Base-by-base conservation (phyloP, 108 stramenopile genomes). In the Nannochloropsis gaditana region DNA sequence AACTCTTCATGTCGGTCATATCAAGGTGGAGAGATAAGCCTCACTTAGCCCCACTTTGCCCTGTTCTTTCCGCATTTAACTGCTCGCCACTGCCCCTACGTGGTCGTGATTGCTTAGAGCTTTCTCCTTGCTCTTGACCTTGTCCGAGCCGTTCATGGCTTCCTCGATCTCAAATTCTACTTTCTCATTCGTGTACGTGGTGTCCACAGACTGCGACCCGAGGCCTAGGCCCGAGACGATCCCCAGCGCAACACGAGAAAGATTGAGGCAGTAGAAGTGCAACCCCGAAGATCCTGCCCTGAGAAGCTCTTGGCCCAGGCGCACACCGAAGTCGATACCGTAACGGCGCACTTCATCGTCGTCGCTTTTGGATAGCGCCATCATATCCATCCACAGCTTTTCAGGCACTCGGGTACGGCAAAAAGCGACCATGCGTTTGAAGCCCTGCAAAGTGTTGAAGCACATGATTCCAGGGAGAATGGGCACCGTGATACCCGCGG, bases 381-480 rank as follows among this genome's bases (percentile, higher is more conserved):
- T 86, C 85, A 84, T 42, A 19, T 81, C 91, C 96, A 97, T 80
- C 95, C 59, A 73, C 59, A 73, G 59, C 59, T 73, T 15, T 15
- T 73, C 59, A 10, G 97, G 97, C 43, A 99, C 99, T 21, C 99
- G 95, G 21, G 99, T 98, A 90, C 96, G 97, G 95, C 99, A 99
- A 87, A 99, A 96, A 87, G 94, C 93, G 3, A 94, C 96, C 99
- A 99, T 99, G 88, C 96, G 97, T 87, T 92, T 92, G 87, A 98
- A 99, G 19, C 99, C 99, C 42, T 94, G 95, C 86, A 93, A 96
- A 45, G 94, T 94, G 84, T 98, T 97, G 87, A 99, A 95, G 86
- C 97, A 96, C 99, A 99, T 99, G 85, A 99, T 91, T 41, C 99
- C 99, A 17, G 99, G 99, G 11, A 99, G 93, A 45, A 99, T 87